These are phyloP conservation scores for Daldinia sp. DNA, from an alignment of 2,329 filamentous ascomycete species.

Conservation along the genomic window DNA sequence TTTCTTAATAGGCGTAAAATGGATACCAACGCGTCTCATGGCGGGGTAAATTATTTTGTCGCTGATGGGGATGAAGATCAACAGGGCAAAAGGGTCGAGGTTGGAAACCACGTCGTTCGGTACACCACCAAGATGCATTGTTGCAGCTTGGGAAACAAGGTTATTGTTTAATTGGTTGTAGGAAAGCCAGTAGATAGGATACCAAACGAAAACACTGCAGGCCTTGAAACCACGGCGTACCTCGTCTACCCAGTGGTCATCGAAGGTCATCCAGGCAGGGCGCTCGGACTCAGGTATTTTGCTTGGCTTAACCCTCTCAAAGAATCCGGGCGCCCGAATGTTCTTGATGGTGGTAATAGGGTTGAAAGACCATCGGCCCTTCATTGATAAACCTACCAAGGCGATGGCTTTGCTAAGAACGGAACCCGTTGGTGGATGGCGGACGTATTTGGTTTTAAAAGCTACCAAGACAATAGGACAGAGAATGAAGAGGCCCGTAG, in stretches of 20 bases:
- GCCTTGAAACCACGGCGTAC: slow-evolving; percentile 74
- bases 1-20: slow-evolving; percentile 78
- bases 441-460: slow-evolving; percentile 68
- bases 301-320: slow-evolving; percentile 75
- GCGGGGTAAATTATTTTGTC: slow-evolving; percentile 75
- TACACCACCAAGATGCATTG: slow-evolving; percentile 72
- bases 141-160: slow-evolving; percentile 69
- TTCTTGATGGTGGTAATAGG: slow-evolving; percentile 52
- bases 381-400: slow-evolving; percentile 67
- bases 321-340: slow-evolving; percentile 61
- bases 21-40: slow-evolving; percentile 68
- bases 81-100: slow-evolving; percentile 76
- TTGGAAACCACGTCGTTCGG: slow-evolving; percentile 83
- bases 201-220: slow-evolving; percentile 76
- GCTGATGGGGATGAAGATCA: slow-evolving; percentile 77
- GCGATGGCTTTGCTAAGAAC: slow-evolving; percentile 72
- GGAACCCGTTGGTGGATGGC: slow-evolving; percentile 72
- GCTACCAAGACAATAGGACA: slow-evolving; percentile 69
- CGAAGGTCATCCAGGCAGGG: slow-evolving; percentile 80
- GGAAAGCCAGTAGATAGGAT: slow-evolving; percentile 68
- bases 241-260: slow-evolving; percentile 85
- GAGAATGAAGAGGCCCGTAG: slow-evolving; percentile 69
- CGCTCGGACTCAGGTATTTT: slow-evolving; percentile 62
- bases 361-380: slow-evolving; percentile 69
- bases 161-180: slow-evolving; percentile 70